These are phyloP conservation scores for Leccinum disarticulatum DNA, from an alignment of 768 basidiomycete species.

Conservation along the genomic window DNA sequence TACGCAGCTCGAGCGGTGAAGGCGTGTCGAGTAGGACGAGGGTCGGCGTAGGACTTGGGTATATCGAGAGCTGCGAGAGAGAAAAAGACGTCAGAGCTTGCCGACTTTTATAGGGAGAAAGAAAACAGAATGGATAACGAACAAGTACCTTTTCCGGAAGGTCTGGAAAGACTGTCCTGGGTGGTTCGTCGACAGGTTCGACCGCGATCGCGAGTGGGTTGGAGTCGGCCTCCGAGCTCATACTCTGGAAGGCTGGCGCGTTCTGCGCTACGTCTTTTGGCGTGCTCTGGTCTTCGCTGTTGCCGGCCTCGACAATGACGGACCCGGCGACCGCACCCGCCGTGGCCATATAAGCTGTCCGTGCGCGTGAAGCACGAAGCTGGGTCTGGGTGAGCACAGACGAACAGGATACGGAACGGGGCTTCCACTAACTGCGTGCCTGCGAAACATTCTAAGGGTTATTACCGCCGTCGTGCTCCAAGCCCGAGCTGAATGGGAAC, in stretches of 20 bases:
- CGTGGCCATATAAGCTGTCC: constrained; percentile 23
- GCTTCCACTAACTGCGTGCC: constrained; percentile 22
- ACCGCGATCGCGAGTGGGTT: neutral
- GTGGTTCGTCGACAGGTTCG: constrained; percentile 10
- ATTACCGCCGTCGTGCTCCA: constrained; percentile 5
- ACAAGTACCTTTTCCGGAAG: constrained; percentile 28
- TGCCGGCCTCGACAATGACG: constrained; percentile 14
- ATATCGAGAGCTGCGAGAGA: constrained; percentile 74
- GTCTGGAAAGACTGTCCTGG: constrained; percentile 13
- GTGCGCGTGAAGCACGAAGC: constrained; percentile 23
- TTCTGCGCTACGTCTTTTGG: constrained; percentile 3
- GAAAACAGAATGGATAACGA: neutral
- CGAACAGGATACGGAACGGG: neutral
- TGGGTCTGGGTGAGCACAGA: neutral
- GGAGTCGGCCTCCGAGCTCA: neutral
- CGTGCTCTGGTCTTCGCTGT: constrained; percentile 4
- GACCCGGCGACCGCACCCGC: constrained; percentile 15
- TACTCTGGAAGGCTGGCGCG: neutral
- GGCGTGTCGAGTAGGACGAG: constrained; percentile 72
- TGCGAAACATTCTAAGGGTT: constrained; percentile 23
- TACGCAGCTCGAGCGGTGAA: constrained; percentile 73
- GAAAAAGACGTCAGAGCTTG: neutral
- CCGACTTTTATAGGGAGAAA: neutral
- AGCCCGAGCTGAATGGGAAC: neutral
- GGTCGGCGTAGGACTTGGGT: constrained; percentile 60